These are phyloP conservation scores for Lactifluus pinguis DNA, from an alignment of 768 basidiomycete genomes.

Conservation along the genomic window DNA sequence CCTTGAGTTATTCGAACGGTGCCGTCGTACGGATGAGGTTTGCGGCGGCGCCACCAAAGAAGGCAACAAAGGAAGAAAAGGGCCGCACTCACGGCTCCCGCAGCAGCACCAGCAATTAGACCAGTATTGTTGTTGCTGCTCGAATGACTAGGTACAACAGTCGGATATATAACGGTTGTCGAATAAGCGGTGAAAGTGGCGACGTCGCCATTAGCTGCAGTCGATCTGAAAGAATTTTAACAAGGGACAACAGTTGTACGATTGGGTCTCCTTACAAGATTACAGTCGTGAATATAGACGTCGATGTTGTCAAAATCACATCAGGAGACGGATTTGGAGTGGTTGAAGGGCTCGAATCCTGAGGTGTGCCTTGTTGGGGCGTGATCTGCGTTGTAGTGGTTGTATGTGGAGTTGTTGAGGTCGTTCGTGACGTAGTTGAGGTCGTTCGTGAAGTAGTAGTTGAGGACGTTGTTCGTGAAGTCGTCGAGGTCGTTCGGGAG, in stretches of 20 bases:
- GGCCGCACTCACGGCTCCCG: slow-evolving; percentile 20
- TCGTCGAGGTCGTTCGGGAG: too few species aligned
- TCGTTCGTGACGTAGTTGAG: too few species aligned
- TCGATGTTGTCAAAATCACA: neutral
- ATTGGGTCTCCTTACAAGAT: neutral
- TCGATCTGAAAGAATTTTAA: slow-evolving; percentile 2
- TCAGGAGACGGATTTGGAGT: neutral
- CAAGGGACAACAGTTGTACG: neutral
- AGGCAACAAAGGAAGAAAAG: slow-evolving; percentile 22
- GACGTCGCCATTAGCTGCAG: slow-evolving; percentile 4
- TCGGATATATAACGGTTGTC: slow-evolving; percentile 20
- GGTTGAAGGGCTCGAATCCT: neutral
- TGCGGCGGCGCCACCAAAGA: slow-evolving; percentile 23
- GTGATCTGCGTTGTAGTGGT: too few species aligned
- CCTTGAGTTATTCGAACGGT: slow-evolving; percentile 33
- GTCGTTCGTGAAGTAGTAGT: too few species aligned
- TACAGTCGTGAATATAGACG: neutral
- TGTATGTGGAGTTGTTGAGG: too few species aligned
- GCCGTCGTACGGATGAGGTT: slow-evolving; percentile 37
- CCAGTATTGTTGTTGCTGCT: slow-evolving; percentile 12
- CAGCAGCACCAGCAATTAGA: slow-evolving; percentile 26
- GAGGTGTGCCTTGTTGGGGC: neutral
- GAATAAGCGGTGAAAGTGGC: slow-evolving; percentile 10
- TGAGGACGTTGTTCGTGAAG: too few species aligned
- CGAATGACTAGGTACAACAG: slow-evolving; percentile 6